Conservation (phyloP, 345 rosid genomes). For the Euphorbia pulcherrima region DNA sequence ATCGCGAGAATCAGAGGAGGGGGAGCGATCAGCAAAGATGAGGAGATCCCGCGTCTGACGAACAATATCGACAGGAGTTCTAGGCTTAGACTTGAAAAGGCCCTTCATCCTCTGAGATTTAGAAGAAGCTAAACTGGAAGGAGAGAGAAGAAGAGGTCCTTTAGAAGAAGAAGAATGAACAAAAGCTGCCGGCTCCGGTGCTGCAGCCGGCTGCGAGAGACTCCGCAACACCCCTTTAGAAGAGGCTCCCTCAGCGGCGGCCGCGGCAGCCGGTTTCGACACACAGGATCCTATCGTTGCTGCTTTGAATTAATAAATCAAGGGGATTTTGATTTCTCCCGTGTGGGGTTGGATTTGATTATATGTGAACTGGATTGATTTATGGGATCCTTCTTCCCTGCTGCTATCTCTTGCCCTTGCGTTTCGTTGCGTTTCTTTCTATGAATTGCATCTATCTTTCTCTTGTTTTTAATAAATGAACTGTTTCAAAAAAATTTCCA, state of each 20-base stretch:
- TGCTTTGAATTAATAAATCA: neutral
- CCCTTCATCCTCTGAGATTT: conserved; percentile 65
- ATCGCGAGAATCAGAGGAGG: conserved; percentile 32
- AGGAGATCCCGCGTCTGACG: conserved; percentile 91
- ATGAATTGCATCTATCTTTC: no score
- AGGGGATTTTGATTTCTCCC: no score
- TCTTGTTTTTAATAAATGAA: no score
- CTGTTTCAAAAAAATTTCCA: no score
- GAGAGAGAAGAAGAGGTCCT: neutral
- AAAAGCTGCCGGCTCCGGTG: neutral
- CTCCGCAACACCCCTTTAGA: conserved; percentile 19
- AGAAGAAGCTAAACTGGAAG: neutral
- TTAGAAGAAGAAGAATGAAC: no score
- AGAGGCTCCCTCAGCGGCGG: conserved; percentile 23
- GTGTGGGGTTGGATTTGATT: no score
- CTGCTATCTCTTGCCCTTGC: neutral
- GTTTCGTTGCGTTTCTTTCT: neutral
- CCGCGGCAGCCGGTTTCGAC: conserved; percentile 25
- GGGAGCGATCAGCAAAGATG: conserved; percentile 32
- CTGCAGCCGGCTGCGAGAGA: conserved; percentile 18
- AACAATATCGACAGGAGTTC: conserved; percentile 76
- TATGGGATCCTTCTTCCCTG: neutral
- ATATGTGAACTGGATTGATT: neutral
- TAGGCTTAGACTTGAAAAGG: conserved; percentile 80
- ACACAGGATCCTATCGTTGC: conserved; percentile 30